Evolutionary conservation across 495 filamentous ascomycete genomes (phyloP).

Genomic region (Parachaetomium inaequale): DNA sequence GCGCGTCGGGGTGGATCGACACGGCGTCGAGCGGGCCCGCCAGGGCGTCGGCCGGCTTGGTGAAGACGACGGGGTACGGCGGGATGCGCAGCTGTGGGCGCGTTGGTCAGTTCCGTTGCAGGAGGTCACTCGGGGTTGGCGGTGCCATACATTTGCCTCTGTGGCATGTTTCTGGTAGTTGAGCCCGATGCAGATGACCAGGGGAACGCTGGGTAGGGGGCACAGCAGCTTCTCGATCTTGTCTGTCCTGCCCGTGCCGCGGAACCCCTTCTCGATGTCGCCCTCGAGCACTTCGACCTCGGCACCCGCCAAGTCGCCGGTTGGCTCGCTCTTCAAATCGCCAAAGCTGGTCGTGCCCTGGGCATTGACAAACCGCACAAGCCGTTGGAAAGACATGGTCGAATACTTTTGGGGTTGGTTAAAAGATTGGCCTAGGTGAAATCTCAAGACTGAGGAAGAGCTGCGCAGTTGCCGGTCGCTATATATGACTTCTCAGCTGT

Average conservation of each 20-base stretch:
- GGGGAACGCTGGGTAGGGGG: constrained; percentile 8
- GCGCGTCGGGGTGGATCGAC: constrained; percentile 39
- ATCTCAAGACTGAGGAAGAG: not conserved
- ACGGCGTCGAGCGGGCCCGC: constrained; percentile 30
- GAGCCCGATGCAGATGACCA: constrained; percentile 25
- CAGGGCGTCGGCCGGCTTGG: constrained; percentile 46
- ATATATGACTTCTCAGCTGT: not conserved
- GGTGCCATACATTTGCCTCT: constrained; percentile 14
- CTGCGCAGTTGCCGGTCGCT: not conserved
- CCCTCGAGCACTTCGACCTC: constrained; percentile 6
- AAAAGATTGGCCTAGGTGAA: not conserved
- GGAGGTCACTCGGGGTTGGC: not conserved
- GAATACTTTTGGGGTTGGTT: not conserved
- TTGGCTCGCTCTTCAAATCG: not conserved
- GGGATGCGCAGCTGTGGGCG: constrained; percentile 39
- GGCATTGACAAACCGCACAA: not conserved
- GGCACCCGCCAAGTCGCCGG: not conserved
- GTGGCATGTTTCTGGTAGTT: constrained; percentile 25
- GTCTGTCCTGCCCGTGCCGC: not conserved
- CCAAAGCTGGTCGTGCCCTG: not conserved
- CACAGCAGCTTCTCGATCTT: constrained; percentile 5
- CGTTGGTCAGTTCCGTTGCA: constrained; percentile 10
- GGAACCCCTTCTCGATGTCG: not conserved
- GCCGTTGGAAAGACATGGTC: constrained; percentile 3
- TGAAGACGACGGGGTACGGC: constrained; percentile 43